Evolutionary conservation across 257 asterid species (phyloP), one percentile per base, ranked within the genome.

Genomic region (Plectranthus barbatus): DNA sequence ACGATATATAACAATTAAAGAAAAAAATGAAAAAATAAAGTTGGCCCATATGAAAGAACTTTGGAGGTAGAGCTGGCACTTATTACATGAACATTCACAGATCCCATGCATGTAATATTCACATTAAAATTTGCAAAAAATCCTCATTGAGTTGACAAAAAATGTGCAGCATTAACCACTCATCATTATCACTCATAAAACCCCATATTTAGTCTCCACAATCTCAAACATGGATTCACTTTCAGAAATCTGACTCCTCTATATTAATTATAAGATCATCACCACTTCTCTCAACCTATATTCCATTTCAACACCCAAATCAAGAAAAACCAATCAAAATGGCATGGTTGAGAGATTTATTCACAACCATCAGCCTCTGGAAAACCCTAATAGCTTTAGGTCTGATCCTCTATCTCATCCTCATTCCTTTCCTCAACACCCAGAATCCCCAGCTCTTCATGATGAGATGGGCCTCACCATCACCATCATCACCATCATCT

Each of bases 301-400:
- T 36, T 36, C 41, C 12, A 36, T 36, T 36, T 36, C 41, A 36
- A 36, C 41, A 36, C 9, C 41, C 12, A 36, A 36, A 36, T 36
- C 12, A 31, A 31, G 0, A 3, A 31, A 31, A 31, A 31, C 0
- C 6, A 31, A 34, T 3, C 5, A 39, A 39, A 39, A 2, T 39
- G 44, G 9, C 21, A 3, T 7, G 12, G 2, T 1, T 68, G 1
- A 68, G 34, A 7, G 64, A 67, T 50, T 41, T 52, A 54, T 31
- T 74, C 71, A 14, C 57, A 13, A n/a, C 31, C 10, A n/a, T n/a
- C n/a, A 46, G 5, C 52, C 39, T 79, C 13, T 76, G 77, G 77
- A 70, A 76, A 76, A 44, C 72, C 67, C 71, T 80, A 0, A 8
- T 77, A 2, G 67, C 63, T 8, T 42, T 34, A 2, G 63, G 57